Percentiles rank a stretch among this genome's conserved stretches.
Evolutionary conservation across 192 early-diverging fungal species (phyloP).

Genomic region (Coemansia sp.): DNA sequence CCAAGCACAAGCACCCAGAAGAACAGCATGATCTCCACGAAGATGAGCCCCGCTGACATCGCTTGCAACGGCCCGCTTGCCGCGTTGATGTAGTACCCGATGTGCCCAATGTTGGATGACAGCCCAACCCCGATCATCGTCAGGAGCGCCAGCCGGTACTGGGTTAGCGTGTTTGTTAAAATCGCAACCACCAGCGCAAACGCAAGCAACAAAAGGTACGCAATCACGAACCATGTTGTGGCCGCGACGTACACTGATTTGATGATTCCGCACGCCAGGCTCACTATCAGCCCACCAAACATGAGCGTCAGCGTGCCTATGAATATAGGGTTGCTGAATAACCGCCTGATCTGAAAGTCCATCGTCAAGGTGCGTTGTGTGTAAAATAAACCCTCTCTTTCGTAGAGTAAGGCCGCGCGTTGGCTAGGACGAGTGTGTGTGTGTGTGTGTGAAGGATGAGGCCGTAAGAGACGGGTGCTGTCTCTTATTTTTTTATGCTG

Average conservation of each 20-base stretch:
- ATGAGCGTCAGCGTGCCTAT: slow-evolving; percentile 44
- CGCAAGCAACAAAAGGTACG: slow-evolving; percentile 31
- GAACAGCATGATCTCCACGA: slow-evolving; percentile 55
- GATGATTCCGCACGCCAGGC: slow-evolving; percentile 39
- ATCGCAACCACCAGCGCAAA: slow-evolving; percentile 29
- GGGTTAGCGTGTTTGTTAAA: slow-evolving; percentile 35
- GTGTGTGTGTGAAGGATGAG: too few species aligned
- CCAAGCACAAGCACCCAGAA: slow-evolving; percentile 72
- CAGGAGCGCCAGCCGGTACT: slow-evolving; percentile 51
- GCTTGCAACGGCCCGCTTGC: slow-evolving; percentile 41
- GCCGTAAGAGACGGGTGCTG: too few species aligned
- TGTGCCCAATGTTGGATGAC: slow-evolving; percentile 45
- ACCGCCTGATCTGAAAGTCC: slow-evolving; percentile 27
- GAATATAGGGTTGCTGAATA: slow-evolving; percentile 49
- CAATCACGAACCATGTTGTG: slow-evolving; percentile 53
- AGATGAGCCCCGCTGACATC: slow-evolving; percentile 53
- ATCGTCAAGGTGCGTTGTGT: slow-evolving; percentile 1
- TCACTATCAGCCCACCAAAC: slow-evolving; percentile 35
- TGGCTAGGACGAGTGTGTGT: too few species aligned
- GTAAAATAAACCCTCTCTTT: too few species aligned
- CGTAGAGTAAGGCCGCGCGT: too few species aligned
- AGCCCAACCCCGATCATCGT: slow-evolving; percentile 42
- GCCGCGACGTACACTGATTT: slow-evolving; percentile 36
- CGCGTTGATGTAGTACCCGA: slow-evolving; percentile 54
- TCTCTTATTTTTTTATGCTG: neutral